Percentiles rank a stretch among this genome's conserved stretches.
These are phyloP conservation scores for Syzygium aromaticum DNA, from an alignment of 345 rosid species.

Conservation along the genomic window DNA sequence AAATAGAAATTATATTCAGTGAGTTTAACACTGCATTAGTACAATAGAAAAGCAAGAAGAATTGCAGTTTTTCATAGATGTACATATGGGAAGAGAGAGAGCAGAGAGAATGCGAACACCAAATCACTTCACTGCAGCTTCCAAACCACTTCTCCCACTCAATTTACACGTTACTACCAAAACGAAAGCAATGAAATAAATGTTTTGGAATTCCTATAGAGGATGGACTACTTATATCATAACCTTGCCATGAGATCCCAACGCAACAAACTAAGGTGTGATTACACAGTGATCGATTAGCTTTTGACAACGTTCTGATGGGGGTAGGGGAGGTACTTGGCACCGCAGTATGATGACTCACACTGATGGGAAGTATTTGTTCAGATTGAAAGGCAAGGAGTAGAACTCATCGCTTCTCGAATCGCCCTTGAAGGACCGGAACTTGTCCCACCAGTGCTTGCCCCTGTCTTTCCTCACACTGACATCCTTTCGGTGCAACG, in stretches of 20 bases:
- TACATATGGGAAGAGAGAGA: neutral
- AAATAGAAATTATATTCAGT: neutral
- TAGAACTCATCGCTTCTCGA: constrained; percentile 83
- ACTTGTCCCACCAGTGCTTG: constrained; percentile 95
- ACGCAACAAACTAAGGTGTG: neutral
- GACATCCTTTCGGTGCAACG: constrained; percentile 46
- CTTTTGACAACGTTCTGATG: neutral
- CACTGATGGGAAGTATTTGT: constrained; percentile 85
- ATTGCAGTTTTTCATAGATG: neutral
- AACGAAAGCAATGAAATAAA: constrained; percentile 11
- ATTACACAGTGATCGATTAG: neutral
- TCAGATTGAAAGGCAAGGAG: constrained; percentile 82
- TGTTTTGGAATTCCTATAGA: neutral
- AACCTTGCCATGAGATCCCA: neutral
- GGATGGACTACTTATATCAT: neutral
- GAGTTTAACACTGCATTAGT: neutral
- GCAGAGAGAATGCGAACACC: neutral
- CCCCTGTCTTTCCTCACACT: constrained; percentile 78
- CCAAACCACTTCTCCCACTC: constrained; percentile 11
- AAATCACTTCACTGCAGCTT: constrained; percentile 7
- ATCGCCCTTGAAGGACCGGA: constrained; percentile 60
- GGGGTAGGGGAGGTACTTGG: neutral
- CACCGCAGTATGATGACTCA: constrained; percentile 10
- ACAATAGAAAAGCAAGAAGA: neutral
- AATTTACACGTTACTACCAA: constrained; percentile 15